Evolutionary conservation across 495 filamentous ascomycete genomes (phyloP), one percentile per base, ranked within the genome.

Genomic region (Daldinia grandis): DNA sequence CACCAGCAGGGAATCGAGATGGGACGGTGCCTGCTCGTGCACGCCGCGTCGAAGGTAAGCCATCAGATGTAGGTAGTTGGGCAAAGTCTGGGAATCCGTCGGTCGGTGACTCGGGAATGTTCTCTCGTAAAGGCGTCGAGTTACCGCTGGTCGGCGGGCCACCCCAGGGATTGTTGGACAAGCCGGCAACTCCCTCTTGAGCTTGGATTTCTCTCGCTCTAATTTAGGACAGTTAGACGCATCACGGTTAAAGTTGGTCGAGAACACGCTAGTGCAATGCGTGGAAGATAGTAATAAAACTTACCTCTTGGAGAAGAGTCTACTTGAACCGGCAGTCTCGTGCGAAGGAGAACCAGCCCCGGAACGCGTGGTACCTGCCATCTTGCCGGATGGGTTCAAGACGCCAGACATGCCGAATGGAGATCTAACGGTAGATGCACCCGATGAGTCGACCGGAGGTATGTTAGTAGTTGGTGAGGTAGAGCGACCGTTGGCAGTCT

Each of bases 261-360:
- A 28, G 62, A 28, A 33, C 17, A 49, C 4, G 28, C 30, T 50
- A 42, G 24, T 38, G 25, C 6, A 47, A 47, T 47, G 37, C 37
- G 14, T 42, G 7, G 1, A 49, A 58, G 49, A 10, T 10, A 19
- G 6, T 3, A 55, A 35, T 31, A 57, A 28, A 58, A 81, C 90
- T 76, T 87, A 98, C 95, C 95, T 88, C 84, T 98, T 98, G 58
- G 94, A 92, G 80, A 91, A 99, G 51, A 98, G 81, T 73, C 86
- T 83, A 69, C 82, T 85, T 40, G 85, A 91, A 79, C 81, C 88
- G 79, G 79, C 91, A 89, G 85, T 77, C 66, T 98, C 96, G 82
- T 97, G 94, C 79, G 95, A 97, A 73, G 95, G 95, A 86, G 95
- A 99, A 80, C 94, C 95, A 86, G 93, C 90, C 84, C 94, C 94